Evolutionary conservation across 306 rosid genomes (phyloP).

Genomic region (Vigna hirtella): DNA sequence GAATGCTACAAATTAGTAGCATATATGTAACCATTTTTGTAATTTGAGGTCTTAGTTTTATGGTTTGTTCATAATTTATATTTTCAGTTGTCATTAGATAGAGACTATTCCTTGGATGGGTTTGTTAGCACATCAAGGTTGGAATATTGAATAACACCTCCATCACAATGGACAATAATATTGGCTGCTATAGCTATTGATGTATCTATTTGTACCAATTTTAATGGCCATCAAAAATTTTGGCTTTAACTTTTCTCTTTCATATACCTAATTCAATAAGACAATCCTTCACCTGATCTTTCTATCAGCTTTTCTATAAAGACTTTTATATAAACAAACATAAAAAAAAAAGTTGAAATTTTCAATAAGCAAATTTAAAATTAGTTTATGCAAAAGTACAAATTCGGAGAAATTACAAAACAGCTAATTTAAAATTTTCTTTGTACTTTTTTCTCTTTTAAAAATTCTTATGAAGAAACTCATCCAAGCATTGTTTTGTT

Average conservation of each 20-base stretch:
- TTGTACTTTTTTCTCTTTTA: too few relatives aligned
- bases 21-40: not conserved
- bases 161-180: conserved; percentile 5
- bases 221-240: not conserved
- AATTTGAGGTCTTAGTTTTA: conserved; percentile 19
- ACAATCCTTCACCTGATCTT: not conserved
- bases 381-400: too few relatives aligned
- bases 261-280: not conserved
- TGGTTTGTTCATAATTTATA: conserved; percentile 10
- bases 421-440: too few relatives aligned
- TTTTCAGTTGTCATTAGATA: not conserved
- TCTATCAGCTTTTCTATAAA: too few relatives aligned
- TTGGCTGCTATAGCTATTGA: conserved; percentile 10
- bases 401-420: too few relatives aligned
- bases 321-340: too few relatives aligned
- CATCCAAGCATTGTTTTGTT: too few relatives aligned
- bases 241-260: not conserved
- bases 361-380: too few relatives aligned
- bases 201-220: not conserved
- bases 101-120: conserved; percentile 2
- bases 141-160: not conserved
- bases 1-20: not conserved
- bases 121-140: conserved; percentile 20
- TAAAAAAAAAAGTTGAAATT: too few relatives aligned
- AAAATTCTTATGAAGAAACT: too few relatives aligned